A percentile compares a stretch with the other conserved stretches of the same genome.
Evolutionary conservation across 2,329 filamentous ascomycete species (phyloP).

Genomic region (Pseudocercospora ulei): DNA sequence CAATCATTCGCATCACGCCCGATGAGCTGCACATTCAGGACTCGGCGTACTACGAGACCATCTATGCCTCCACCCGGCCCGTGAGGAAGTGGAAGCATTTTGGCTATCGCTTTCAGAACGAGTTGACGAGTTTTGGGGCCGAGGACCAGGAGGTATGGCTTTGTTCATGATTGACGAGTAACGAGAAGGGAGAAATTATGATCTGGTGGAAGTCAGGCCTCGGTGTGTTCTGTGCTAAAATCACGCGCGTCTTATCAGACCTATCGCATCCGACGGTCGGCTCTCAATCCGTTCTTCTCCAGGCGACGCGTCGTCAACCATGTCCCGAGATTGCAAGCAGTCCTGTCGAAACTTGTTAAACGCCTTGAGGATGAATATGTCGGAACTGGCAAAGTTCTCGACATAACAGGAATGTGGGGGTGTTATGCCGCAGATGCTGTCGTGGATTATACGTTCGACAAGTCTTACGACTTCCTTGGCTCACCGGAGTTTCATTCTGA

Average conservation of each 20-base stretch:
- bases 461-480: conserved; percentile 8
- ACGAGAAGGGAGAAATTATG: no score
- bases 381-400: conserved; percentile 2
- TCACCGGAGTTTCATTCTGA: conserved; percentile 8
- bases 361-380: conserved; percentile 8
- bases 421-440: conserved; percentile 13
- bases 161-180: conserved; percentile 28
- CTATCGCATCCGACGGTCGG: conserved; percentile 38
- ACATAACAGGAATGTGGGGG: conserved; percentile 11
- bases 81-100: conserved; percentile 3
- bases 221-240: no score
- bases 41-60: conserved; percentile 10
- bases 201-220: no score
- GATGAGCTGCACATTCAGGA: conserved; percentile 10
- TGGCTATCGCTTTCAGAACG: conserved; percentile 6
- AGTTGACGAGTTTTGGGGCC: conserved; percentile 20
- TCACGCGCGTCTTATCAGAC: no score
- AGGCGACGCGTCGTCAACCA: conserved; percentile 12
- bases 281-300: conserved; percentile 42
- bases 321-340: conserved; percentile 7
- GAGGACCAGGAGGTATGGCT: conserved; percentile 31
- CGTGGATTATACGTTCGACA: conserved; percentile 9
- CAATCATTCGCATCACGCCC: conserved; percentile 12
- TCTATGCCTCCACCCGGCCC: conserved; percentile 7
- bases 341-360: not conserved